phyloP scores from a whole-genome alignment of 768 basidiomycete genomes.

The Imleria badia region DNA sequence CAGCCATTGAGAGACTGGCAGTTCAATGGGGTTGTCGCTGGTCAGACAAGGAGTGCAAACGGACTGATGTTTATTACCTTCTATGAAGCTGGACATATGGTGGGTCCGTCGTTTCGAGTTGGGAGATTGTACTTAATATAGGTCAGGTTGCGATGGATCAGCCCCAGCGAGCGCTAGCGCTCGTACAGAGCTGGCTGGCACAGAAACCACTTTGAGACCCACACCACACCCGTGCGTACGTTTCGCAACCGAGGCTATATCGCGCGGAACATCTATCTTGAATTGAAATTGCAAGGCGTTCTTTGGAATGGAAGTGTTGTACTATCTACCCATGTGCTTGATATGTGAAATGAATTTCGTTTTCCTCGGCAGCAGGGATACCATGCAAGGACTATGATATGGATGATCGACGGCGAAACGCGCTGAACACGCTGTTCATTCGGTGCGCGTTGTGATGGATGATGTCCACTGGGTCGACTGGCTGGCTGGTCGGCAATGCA shows the following conservation, averaged over 20 bases:
- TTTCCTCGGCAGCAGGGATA: not conserved
- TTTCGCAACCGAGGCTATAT: too few species aligned
- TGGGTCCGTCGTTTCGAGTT: slow-evolving; percentile 21
- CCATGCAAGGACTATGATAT: not conserved
- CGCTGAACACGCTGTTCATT: not conserved
- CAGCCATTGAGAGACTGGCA: slow-evolving; percentile 56
- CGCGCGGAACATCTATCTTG: not conserved
- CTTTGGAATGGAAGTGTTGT: not conserved
- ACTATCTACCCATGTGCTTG: not conserved
- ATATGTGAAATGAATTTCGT: slow-evolving; percentile 1
- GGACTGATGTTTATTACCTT: slow-evolving; percentile 70
- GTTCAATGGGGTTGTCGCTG: slow-evolving; percentile 45
- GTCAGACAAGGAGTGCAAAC: slow-evolving; percentile 54
- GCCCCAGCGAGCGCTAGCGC: slow-evolving; percentile 47
- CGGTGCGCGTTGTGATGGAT: not conserved
- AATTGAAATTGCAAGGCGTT: not conserved
- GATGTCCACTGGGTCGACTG: not conserved
- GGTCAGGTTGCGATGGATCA: slow-evolving; percentile 57
- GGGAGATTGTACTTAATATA: not conserved
- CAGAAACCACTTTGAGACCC: slow-evolving; percentile 10
- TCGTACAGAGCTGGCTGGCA: slow-evolving; percentile 48
- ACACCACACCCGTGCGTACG: not conserved
- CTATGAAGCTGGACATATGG: slow-evolving; percentile 75
- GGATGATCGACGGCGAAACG: not conserved
- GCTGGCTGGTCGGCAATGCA: slow-evolving; percentile 6